Evolutionary conservation across 2,329 filamentous ascomycete genomes (phyloP).

Genomic region (Hypoxylon rubiginosum): DNA sequence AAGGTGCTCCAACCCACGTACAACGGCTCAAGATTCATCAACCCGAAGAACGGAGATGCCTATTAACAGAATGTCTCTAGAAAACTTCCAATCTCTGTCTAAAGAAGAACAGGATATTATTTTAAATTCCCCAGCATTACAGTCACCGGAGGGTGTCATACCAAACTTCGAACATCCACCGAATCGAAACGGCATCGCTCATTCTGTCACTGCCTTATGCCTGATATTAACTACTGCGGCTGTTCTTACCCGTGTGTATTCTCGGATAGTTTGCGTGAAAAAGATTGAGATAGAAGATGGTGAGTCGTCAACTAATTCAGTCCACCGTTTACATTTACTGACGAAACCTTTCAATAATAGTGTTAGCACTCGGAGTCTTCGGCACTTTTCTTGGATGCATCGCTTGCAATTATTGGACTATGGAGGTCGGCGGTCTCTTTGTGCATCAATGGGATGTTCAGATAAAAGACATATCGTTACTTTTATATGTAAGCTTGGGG

Average conservation of each 20-base stretch:
- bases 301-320: constrained; percentile 21
- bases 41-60: no score
- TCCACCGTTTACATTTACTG: not conserved
- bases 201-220: constrained; percentile 6
- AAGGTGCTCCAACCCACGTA: no score
- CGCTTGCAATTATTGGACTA: not conserved
- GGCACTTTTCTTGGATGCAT: not conserved
- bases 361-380: constrained; percentile 12
- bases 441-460: constrained; percentile 45
- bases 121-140: not conserved
- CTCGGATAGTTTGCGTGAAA: constrained; percentile 27
- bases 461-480: constrained; percentile 18
- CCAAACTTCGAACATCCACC: not conserved
- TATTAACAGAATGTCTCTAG: not conserved
- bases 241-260: constrained; percentile 20
- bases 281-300: constrained; percentile 39
- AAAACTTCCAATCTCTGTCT: not conserved
- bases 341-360: not conserved
- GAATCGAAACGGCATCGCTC: not conserved
- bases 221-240: constrained; percentile 7
- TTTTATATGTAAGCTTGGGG: constrained; percentile 19
- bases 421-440: constrained; percentile 18
- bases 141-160: not conserved
- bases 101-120: not conserved
- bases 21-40: no score